Evolutionary conservation across 495 filamentous ascomycete species (phyloP), one percentile per base, ranked within the genome.

Genomic region (Trypethelium eluteriae): DNA sequence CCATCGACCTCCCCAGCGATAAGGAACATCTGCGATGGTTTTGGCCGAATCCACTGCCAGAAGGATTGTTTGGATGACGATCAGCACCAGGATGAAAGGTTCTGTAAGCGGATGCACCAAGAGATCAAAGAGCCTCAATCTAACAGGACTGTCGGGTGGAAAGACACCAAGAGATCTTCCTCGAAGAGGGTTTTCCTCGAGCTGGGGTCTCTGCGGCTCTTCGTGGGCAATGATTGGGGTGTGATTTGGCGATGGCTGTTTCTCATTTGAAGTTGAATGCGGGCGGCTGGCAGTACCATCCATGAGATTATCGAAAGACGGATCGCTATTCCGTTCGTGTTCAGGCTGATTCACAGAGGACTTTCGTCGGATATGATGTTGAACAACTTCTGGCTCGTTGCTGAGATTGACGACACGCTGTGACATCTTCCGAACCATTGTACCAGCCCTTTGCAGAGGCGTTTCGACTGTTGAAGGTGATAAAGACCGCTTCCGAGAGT

Each of bases 321-420:
- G 64, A 16, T 32, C 12, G 2, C 7, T 39, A 38, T 65, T 38
- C 4, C 36, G 62, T 34, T 46, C 63, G 6, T 53, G 64, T 18
- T 57, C 64, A 56, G 35, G 7, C 1, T 79, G 80, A 68, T 78
- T 81, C 49, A 79, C 72, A 5, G 82, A 84, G 62, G 89, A 86
- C 66, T 91, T 85, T 67, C 89, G 82, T 63, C 84, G 80, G 38
- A 88, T 82, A n/a, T 83, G 84, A 68, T 91, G 87, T 69, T 93
- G 90, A 25, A 94, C 82, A 44, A 90, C 79, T 69, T 89, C 86
- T 7, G 87, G 84, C 70, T 97, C 92, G 72, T 94, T 96, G 79
- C 93, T 96, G 66, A 99, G 81, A 74, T 96, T 97, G 72, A 98
- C 94, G 66, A 99, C 92, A 76, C 94, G 92, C 77, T 96, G 92